Evolutionary conservation across 1,284 basidiomycete species (phyloP).

Genomic region (Trametes sp.): DNA sequence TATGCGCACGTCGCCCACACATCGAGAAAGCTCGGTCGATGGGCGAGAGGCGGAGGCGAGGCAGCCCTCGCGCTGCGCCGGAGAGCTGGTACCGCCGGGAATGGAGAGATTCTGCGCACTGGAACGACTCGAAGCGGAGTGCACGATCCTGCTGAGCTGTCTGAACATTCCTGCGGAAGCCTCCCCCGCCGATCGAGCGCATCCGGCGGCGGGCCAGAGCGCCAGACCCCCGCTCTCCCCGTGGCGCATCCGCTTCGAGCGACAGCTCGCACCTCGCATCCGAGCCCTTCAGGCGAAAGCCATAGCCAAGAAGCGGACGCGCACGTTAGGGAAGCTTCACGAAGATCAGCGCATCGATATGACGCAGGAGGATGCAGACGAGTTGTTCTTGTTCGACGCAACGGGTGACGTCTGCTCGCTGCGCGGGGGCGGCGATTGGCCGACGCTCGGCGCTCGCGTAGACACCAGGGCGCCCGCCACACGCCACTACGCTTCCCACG

Average conservation of each 20-base stretch:
- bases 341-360: constrained; percentile 13
- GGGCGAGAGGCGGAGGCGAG: not conserved
- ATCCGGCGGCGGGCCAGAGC: not conserved
- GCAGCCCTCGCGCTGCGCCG: not conserved
- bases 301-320: not conserved
- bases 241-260: not conserved
- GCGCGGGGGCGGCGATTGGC: not conserved
- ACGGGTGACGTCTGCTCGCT: constrained; percentile 1
- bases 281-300: constrained; percentile 2
- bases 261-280: constrained; percentile 4
- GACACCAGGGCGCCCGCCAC: not conserved
- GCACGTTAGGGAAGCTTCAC: constrained; percentile 1
- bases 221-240: too few relatives aligned
- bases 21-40: not conserved
- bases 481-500: constrained; percentile 3
- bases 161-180: constrained; percentile 11
- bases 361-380: constrained; percentile 7
- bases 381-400: not conserved
- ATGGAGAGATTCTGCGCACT: not conserved
- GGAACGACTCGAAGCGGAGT: constrained; percentile 13
- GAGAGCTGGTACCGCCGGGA: constrained; percentile 8
- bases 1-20: not conserved
- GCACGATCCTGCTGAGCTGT: not conserved
- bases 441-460: not conserved
- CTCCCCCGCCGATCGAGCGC: constrained; percentile 14